Percentiles rank a stretch among this genome's conserved stretches.
Conservation (phyloP, 1,284 basidiomycete species). For the Austropuccinia psidii region DNA sequence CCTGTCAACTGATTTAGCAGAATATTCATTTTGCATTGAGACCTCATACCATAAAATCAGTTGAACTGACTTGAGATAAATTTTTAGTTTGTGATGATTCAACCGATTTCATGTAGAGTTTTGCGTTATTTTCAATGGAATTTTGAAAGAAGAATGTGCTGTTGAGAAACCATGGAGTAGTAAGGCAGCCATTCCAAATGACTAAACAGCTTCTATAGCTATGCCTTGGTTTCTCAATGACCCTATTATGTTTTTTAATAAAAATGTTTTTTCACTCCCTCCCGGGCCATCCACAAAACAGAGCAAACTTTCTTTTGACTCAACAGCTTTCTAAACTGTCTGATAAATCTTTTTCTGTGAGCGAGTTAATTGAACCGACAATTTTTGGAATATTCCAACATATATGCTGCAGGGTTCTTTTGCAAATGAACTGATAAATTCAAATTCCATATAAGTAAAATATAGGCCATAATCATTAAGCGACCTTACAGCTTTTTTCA, state of each 20-base stretch:
- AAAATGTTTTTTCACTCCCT: conserved; percentile 54
- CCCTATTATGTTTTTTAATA: conserved; percentile 50
- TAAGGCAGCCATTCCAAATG: conserved; percentile 52
- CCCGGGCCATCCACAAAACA: conserved; percentile 53
- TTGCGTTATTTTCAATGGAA: not conserved
- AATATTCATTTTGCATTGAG: not conserved
- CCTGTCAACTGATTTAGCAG: not conserved
- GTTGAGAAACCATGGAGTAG: conserved; percentile 48
- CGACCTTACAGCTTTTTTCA: too few relatives aligned
- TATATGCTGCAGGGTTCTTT: conserved; percentile 38
- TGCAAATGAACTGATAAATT: conserved; percentile 44
- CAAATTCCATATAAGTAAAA: conserved; percentile 49
- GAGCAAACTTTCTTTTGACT: conserved; percentile 47
- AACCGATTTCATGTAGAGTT: too few relatives aligned
- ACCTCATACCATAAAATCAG: conserved; percentile 20
- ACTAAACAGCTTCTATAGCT: conserved; percentile 46
- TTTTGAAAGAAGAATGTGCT: not conserved
- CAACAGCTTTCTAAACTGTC: conserved; percentile 46
- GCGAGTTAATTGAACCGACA: conserved; percentile 48
- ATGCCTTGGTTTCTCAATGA: conserved; percentile 41
- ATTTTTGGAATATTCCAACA: not conserved
- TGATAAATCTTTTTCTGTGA: conserved; percentile 48
- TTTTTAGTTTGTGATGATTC: too few relatives aligned
- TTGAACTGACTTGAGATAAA: not conserved
- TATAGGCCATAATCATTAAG: conserved; percentile 52